These are phyloP conservation scores for Eimeria falciformis DNA, from an alignment of 169 alveolate species.

Conservation along the genomic window DNA sequence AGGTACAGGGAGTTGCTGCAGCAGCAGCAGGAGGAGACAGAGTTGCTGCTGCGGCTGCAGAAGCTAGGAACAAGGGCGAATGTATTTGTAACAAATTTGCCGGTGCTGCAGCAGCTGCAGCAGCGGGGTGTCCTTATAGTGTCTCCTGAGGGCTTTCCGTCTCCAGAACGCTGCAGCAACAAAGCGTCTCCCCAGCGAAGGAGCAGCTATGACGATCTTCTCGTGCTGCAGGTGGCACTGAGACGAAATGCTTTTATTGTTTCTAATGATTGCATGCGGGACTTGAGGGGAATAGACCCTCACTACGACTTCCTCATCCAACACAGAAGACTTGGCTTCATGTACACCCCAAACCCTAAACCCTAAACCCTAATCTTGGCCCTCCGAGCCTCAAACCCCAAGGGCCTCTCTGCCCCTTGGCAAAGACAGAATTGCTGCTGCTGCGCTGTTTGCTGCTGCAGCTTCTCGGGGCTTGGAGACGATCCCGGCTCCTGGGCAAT, in stretches of 20 bases:
- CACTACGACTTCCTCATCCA: no score
- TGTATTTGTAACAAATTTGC: not conserved
- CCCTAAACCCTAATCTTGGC: slow-evolving; percentile 8
- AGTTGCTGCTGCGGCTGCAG: slow-evolving; percentile 5
- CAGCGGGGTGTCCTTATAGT: not conserved
- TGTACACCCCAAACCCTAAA: slow-evolving; percentile 28
- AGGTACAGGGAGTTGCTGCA: not conserved
- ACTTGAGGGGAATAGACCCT: no score
- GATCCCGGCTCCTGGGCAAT: slow-evolving; percentile 24
- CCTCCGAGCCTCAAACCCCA: not conserved
- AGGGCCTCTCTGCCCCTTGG: not conserved
- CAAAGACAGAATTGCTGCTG: not conserved
- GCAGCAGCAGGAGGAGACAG: not conserved
- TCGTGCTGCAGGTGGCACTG: not conserved
- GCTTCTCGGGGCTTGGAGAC: slow-evolving; percentile 27
- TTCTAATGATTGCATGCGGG: no score
- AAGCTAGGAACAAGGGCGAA: not conserved
- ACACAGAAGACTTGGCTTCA: no score
- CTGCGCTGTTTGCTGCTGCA: slow-evolving; percentile 13
- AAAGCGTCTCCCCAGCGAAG: no score
- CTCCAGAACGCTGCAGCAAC: no score
- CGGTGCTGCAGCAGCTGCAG: slow-evolving; percentile 19
- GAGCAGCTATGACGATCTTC: not conserved
- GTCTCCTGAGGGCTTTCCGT: no score
- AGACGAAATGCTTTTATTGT: not conserved